Evolutionary conservation across 805 yeast species (phyloP).

Genomic region (Saturnispora quitensis): DNA sequence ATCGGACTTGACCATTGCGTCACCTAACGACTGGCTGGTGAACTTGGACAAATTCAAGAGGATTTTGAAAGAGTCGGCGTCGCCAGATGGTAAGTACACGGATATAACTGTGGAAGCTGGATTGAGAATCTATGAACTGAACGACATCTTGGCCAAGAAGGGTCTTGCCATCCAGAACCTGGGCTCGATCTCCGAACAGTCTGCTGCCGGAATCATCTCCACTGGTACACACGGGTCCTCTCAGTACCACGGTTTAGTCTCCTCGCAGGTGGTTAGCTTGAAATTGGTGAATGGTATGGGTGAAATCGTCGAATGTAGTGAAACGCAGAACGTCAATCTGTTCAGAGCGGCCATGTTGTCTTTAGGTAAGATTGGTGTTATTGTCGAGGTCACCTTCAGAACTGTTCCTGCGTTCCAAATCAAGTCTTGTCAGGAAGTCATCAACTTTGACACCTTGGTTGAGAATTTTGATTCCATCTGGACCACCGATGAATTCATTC

Average conservation of each 20-base stretch:
- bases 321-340: constrained; percentile 50
- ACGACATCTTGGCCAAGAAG: constrained; percentile 49
- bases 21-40: constrained; percentile 66
- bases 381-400: constrained; percentile 77
- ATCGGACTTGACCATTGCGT: constrained; percentile 77
- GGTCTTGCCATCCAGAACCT: constrained; percentile 81
- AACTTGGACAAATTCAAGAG: constrained; percentile 67
- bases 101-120: constrained; percentile 97
- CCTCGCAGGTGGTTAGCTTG: constrained; percentile 77
- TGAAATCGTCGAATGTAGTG: constrained; percentile 56
- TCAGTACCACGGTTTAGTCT: constrained; percentile 82
- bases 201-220: constrained; percentile 89
- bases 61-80: constrained; percentile 37
- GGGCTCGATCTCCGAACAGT: constrained; percentile 91
- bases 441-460: constrained; percentile 65
- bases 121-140: constrained; percentile 64
- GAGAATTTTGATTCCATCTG: constrained; percentile 70
- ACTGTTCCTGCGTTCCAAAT: constrained; percentile 78
- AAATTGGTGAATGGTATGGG: constrained; percentile 73
- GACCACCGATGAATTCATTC: constrained; percentile 82
- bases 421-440: constrained; percentile 72
- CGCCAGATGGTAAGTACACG: constrained; percentile 56
- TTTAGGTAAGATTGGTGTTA: constrained; percentile 85
- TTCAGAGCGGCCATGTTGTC: constrained; percentile 81
- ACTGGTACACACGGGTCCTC: constrained; percentile 97